Conservation (phyloP, 2,329 filamentous ascomycete genomes). For the Cadophora malorum region DNA sequence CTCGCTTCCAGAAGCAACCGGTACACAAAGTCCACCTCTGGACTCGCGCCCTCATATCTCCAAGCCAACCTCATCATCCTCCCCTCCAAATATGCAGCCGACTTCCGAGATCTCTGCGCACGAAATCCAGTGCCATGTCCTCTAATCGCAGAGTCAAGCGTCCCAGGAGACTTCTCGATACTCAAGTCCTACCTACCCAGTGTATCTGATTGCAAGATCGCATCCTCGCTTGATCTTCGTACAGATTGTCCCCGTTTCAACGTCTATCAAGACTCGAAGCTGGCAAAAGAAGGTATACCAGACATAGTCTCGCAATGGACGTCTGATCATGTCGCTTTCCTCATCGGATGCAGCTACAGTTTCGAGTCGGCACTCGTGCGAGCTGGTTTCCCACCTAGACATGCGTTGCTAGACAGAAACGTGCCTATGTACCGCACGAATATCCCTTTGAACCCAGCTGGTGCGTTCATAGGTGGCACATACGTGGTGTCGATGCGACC, state of each 20-base stretch:
- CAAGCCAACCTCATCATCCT: slow-evolving; percentile 69
- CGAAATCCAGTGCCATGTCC: slow-evolving; percentile 69
- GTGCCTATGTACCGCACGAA: slow-evolving; percentile 68
- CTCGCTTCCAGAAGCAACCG: slow-evolving; percentile 28
- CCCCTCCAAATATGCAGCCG: slow-evolving; percentile 59
- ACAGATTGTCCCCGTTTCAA: slow-evolving; percentile 64
- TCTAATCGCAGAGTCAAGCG: slow-evolving; percentile 59
- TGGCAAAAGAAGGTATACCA: slow-evolving; percentile 47
- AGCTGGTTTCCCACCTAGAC: slow-evolving; percentile 58
- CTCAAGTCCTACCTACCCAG: slow-evolving; percentile 49
- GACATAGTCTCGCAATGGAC: slow-evolving; percentile 61
- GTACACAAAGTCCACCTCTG: slow-evolving; percentile 52
- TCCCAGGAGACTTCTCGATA: slow-evolving; percentile 50
- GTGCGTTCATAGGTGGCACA: slow-evolving; percentile 60
- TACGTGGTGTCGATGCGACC: slow-evolving; percentile 70
- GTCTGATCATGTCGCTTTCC: slow-evolving; percentile 63
- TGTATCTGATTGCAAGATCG: slow-evolving; percentile 44
- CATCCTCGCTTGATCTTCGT: slow-evolving; percentile 59
- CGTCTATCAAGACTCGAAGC: slow-evolving; percentile 58
- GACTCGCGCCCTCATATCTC: slow-evolving; percentile 60
- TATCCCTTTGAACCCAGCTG: slow-evolving; percentile 61
- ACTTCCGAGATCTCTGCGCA: slow-evolving; percentile 64
- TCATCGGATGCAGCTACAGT: slow-evolving; percentile 69
- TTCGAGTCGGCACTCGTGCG: slow-evolving; percentile 63
- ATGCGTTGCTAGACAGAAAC: slow-evolving; percentile 55